phyloP scores from a whole-genome alignment of 768 basidiomycete species.

The Jaapia argillacea region DNA sequence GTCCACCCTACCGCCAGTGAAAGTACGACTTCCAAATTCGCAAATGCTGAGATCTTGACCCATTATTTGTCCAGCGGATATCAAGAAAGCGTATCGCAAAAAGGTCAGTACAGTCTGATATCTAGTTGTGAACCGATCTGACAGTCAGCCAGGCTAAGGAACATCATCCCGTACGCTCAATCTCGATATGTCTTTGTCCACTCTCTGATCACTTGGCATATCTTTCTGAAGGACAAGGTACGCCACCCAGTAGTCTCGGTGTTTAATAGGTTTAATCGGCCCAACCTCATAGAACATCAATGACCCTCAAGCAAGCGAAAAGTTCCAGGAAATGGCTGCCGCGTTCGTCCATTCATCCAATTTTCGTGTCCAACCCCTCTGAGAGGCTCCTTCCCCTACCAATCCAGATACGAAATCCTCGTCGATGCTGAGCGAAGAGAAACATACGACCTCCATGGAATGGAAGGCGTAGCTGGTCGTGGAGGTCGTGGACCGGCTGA shows the following conservation, averaged over 20 bases:
- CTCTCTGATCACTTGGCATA: constrained; percentile 9
- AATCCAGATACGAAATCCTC: constrained; percentile 75
- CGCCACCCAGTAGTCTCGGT: constrained; percentile 4
- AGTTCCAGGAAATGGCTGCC: constrained; percentile 83
- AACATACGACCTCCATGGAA: constrained; percentile 64
- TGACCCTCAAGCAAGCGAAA: constrained; percentile 71
- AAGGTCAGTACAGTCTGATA: constrained; percentile 45
- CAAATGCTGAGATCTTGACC: constrained; percentile 7
- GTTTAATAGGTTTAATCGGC: too few species aligned
- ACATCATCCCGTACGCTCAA: constrained; percentile 67
- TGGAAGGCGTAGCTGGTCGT: constrained; percentile 51
- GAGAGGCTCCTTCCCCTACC: not conserved
- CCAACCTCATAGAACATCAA: constrained; percentile 60
- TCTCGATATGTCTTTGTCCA: constrained; percentile 4
- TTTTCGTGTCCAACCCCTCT: not conserved
- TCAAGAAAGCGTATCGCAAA: constrained; percentile 90
- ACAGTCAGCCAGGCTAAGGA: constrained; percentile 56
- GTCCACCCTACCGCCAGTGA: constrained; percentile 60
- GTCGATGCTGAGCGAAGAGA: constrained; percentile 59
- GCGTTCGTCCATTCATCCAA: constrained; percentile 44
- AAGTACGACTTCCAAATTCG: constrained; percentile 36
- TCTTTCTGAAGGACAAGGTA: constrained; percentile 55
- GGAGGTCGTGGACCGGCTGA: constrained; percentile 32
- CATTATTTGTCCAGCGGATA: constrained; percentile 45
- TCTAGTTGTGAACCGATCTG: constrained; percentile 10